A percentile compares a stretch with the other conserved stretches of the same genome.
These are phyloP conservation scores for Favolaschia claudopus DNA, from an alignment of 768 basidiomycete genomes.

Conservation along the genomic window DNA sequence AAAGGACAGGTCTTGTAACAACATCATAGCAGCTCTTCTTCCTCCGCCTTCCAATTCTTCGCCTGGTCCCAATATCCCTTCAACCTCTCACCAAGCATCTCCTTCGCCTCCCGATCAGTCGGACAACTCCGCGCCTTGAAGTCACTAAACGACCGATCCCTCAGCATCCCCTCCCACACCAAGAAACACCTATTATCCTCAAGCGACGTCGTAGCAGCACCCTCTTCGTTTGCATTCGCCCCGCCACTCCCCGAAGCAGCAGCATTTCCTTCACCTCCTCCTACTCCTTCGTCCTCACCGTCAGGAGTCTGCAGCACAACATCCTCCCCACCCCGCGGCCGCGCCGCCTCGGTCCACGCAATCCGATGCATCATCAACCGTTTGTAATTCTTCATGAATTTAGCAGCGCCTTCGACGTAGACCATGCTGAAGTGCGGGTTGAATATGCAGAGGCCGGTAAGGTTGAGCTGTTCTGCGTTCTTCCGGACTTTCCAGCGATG, in stretches of 20 bases:
- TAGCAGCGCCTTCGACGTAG: constrained; percentile 91
- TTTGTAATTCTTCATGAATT: constrained; percentile 87
- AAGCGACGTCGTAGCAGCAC: constrained; percentile 57
- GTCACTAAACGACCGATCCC: constrained; percentile 79
- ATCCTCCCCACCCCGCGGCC: constrained; percentile 77
- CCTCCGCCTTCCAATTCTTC: constrained; percentile 88
- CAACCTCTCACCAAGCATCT: constrained; percentile 83
- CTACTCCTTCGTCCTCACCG: constrained; percentile 45
- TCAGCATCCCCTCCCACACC: constrained; percentile 91
- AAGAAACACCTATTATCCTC: constrained; percentile 89
- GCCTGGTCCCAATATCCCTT: constrained; percentile 95
- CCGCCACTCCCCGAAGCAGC: constrained; percentile 42
- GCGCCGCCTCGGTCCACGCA: constrained; percentile 91
- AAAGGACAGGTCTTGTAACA: too few species aligned
- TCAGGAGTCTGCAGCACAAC: constrained; percentile 68
- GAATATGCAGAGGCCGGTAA: constrained; percentile 92
- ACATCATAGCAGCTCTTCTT: constrained; percentile 75
- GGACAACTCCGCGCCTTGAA: constrained; percentile 87
- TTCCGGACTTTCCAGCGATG: constrained; percentile 97
- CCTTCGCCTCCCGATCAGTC: constrained; percentile 86
- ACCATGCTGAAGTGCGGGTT: constrained; percentile 90
- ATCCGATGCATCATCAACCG: constrained; percentile 87
- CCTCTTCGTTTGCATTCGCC: constrained; percentile 36
- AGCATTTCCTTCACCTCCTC: constrained; percentile 32
- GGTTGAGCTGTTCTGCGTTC: constrained; percentile 91